A percentile compares a stretch with the other conserved stretches of the same genome.
These are phyloP conservation scores for Cryptosporidium sp. DNA, from an alignment of 169 alveolate species.

Conservation along the genomic window DNA sequence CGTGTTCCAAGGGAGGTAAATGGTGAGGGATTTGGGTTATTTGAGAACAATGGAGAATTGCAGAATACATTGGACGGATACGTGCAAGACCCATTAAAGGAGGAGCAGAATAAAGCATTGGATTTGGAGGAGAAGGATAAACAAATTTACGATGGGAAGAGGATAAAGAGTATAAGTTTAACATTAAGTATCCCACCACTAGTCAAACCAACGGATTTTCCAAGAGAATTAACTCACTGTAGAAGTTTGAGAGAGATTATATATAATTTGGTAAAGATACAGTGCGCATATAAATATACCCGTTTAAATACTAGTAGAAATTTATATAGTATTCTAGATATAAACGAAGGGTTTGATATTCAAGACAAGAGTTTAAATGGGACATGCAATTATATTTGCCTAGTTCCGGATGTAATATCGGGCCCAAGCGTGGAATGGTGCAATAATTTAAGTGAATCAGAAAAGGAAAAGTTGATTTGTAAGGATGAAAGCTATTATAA, in stretches of 20 bases:
- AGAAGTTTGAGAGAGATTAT: conserved; percentile 44
- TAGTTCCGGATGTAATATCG: conserved; percentile 49
- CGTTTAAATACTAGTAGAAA: neutral
- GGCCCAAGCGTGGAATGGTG: conserved; percentile 35
- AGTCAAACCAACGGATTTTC: conserved; percentile 49
- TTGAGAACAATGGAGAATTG: conserved; percentile 5
- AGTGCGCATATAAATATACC: conserved; percentile 26
- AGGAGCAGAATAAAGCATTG: neutral
- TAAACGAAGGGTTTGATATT: neutral
- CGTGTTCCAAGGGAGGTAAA: neutral
- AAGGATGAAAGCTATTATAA: neutral
- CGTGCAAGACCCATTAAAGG: neutral
- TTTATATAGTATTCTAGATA: conserved; percentile 6
- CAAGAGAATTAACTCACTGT: conserved; percentile 34
- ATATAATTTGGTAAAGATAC: conserved; percentile 5
- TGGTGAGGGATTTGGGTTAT: conserved; percentile 41
- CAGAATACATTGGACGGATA: neutral
- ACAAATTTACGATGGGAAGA: neutral
- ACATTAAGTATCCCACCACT: conserved; percentile 61
- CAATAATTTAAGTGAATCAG: neutral
- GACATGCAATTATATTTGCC: conserved; percentile 31
- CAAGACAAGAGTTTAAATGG: conserved; percentile 3
- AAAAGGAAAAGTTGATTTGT: neutral
- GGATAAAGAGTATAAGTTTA: conserved; percentile 3
- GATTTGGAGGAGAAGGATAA: neutral